Base-by-base conservation (phyloP, 768 basidiomycete genomes). In the Mycena venus region DNA sequence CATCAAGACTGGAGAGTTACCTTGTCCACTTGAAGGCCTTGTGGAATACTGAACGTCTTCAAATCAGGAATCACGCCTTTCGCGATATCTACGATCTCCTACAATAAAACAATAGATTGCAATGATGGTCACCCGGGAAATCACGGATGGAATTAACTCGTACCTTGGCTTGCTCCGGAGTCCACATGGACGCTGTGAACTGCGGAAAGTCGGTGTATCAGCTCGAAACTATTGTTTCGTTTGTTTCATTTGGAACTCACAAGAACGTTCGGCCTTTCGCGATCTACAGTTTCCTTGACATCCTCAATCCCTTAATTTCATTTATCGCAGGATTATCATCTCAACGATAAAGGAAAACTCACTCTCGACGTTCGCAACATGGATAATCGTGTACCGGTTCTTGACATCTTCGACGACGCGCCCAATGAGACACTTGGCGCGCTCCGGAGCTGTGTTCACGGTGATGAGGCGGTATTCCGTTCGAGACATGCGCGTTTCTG, bases 151-250 rank as follows among this genome's bases (percentile, higher is more conserved):
- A 59, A 23, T 19, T 6, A 31, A 36, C 19, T 1, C 15, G 58
- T 36, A 65, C 63, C 63, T 65, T 65, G 11, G 63, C 44, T 34
- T 65, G 63, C 34, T 65, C 63, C 29, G 63, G 47, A 17, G 63
- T 65, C 63, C 63, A 65, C 63, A 49, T 51, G 15, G 47, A 49
- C 4, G 63, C 44, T 12, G 63, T 65, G 34, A 65, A 65, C 63
- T 65, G 29, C 44, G 11, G 6, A 7, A 32, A 7, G 5, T 3
- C n/a, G 7, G 12, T 36, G 32, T 10, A 10, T 3, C 25, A 6
- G n/a, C n/a, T n/a, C n/a, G n/a, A n/a, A n/a, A n/a, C n/a, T n/a
- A n/a, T n/a, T n/a, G n/a, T n/a, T 31, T 31, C 5, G 17, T 14
- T 17, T 7, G 53, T 51, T 51, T 11, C 8, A 8, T 14, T 17